A percentile compares a stretch with the other conserved stretches of the same genome.
These are phyloP conservation scores for Cyberlindnera japonica DNA, from an alignment of 805 yeast species.

Conservation along the genomic window DNA sequence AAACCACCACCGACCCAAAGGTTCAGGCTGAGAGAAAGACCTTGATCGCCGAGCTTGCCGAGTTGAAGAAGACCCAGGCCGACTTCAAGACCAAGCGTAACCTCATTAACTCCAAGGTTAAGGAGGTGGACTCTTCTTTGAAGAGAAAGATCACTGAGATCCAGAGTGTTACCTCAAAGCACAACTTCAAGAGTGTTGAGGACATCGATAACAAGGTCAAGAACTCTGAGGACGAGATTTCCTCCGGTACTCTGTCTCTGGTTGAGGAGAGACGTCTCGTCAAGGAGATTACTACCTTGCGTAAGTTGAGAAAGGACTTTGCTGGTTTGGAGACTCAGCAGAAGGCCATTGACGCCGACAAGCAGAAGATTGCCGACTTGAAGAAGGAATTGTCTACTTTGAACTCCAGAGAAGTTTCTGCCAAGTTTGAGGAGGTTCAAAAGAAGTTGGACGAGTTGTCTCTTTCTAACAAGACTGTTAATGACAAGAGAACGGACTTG, in stretches of 20 bases:
- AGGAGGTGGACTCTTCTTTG: slow-evolving; percentile 60
- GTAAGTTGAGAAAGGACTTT: slow-evolving; percentile 78
- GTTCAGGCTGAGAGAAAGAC: slow-evolving; percentile 50
- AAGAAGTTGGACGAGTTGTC: slow-evolving; percentile 66
- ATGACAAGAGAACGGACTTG: slow-evolving; percentile 62
- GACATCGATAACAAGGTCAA: slow-evolving; percentile 67
- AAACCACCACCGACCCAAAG: slow-evolving; percentile 46
- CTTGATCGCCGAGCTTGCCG: slow-evolving; percentile 46
- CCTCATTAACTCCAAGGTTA: slow-evolving; percentile 59
- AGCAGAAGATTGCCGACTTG: slow-evolving; percentile 68
- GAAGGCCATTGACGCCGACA: slow-evolving; percentile 74
- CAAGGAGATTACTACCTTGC: slow-evolving; percentile 79
- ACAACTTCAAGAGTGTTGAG: slow-evolving; percentile 58
- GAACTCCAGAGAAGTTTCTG: slow-evolving; percentile 61
- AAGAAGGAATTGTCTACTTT: slow-evolving; percentile 58
- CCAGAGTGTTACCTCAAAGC: slow-evolving; percentile 65
- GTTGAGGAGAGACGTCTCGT: slow-evolving; percentile 87
- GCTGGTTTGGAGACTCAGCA: slow-evolving; percentile 70
- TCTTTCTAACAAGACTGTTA: slow-evolving; percentile 52
- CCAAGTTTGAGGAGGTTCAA: slow-evolving; percentile 64
- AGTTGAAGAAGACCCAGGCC: slow-evolving; percentile 43
- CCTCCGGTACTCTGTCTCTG: slow-evolving; percentile 73
- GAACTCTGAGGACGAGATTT: slow-evolving; percentile 68
- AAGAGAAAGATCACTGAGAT: slow-evolving; percentile 76
- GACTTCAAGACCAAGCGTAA: slow-evolving; percentile 44